A percentile compares a stretch with the other conserved stretches of the same genome.
Evolutionary conservation across 1,284 basidiomycete species (phyloP).

Genomic region (Cutaneotrichosporon cutaneum): DNA sequence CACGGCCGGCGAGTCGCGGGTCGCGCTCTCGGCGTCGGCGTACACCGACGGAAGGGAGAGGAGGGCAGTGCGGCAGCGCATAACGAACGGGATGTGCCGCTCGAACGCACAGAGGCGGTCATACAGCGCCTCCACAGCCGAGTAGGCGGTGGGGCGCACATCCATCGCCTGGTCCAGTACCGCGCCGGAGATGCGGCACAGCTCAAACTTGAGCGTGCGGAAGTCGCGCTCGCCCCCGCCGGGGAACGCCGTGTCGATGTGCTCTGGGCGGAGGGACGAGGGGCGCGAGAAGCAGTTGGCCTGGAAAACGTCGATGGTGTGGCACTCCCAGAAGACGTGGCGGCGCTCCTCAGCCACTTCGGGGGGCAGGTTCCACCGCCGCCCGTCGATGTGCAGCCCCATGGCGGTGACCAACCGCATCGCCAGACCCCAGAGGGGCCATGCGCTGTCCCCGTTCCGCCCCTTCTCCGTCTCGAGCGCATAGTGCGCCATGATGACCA

Average conservation of each 20-base stretch:
- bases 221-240: constrained; percentile 16
- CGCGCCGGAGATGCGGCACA: constrained; percentile 32
- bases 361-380: constrained; percentile 40
- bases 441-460: constrained; percentile 40
- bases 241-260: constrained; percentile 40
- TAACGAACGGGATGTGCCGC: constrained; percentile 29
- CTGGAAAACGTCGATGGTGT: constrained; percentile 34
- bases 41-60: constrained; percentile 30
- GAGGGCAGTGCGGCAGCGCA: constrained; percentile 35
- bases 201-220: constrained; percentile 33
- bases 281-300: constrained; percentile 42
- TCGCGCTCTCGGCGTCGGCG: constrained; percentile 28
- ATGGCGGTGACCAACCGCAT: constrained; percentile 34
- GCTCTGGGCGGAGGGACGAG: constrained; percentile 26
- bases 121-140: constrained; percentile 27
- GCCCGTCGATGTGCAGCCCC: constrained; percentile 48
- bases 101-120: constrained; percentile 36
- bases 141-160: constrained; percentile 27
- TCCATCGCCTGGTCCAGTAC: constrained; percentile 32
- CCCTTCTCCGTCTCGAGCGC: constrained; percentile 38
- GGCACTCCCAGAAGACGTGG: constrained; percentile 35
- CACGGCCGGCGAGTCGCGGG: constrained; percentile 27
- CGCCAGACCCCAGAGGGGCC: constrained; percentile 46
- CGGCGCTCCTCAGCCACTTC: constrained; percentile 41
- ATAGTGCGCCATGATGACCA: constrained; percentile 36